phyloP scores from a whole-genome alignment of 164 flowering plant species.

The Annona squamosa region DNA sequence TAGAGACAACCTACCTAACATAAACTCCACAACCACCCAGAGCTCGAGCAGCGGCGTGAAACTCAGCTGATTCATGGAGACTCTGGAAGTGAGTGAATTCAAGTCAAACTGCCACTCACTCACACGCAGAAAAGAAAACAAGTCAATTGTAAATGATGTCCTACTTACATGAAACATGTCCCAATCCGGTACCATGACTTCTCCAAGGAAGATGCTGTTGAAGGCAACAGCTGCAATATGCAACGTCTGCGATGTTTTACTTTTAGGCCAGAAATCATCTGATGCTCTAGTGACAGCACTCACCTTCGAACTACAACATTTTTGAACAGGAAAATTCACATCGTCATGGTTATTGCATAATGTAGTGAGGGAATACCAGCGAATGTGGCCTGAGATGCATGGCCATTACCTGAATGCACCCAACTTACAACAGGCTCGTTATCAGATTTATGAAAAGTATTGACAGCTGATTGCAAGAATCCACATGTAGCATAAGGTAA shows the following conservation, averaged over 20 bases:
- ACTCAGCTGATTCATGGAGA: constrained; percentile 49
- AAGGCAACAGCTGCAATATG: constrained; percentile 63
- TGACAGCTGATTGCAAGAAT: not conserved
- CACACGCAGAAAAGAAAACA: not conserved
- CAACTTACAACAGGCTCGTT: not conserved
- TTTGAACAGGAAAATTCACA: constrained; percentile 5
- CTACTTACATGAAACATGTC: constrained; percentile 65
- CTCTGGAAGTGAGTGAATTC: constrained; percentile 32
- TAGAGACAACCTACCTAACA: constrained; percentile 36
- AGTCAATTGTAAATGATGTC: not conserved
- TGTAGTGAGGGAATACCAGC: not conserved
- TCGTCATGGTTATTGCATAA: not conserved
- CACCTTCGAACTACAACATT: constrained; percentile 31
- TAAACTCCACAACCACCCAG: constrained; percentile 63
- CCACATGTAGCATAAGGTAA: not conserved
- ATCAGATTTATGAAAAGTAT: not conserved
- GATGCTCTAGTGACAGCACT: constrained; percentile 58
- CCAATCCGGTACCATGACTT: constrained; percentile 69
- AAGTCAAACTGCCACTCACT: constrained; percentile 1
- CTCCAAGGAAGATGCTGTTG: constrained; percentile 68
- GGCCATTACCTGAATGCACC: not conserved
- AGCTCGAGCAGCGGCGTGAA: constrained; percentile 65
- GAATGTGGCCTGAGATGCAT: not conserved
- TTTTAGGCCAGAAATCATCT: constrained; percentile 53
- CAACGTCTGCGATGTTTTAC: constrained; percentile 41